phyloP scores from a whole-genome alignment of 179 eudicot species.

The Camellia oleifera region DNA sequence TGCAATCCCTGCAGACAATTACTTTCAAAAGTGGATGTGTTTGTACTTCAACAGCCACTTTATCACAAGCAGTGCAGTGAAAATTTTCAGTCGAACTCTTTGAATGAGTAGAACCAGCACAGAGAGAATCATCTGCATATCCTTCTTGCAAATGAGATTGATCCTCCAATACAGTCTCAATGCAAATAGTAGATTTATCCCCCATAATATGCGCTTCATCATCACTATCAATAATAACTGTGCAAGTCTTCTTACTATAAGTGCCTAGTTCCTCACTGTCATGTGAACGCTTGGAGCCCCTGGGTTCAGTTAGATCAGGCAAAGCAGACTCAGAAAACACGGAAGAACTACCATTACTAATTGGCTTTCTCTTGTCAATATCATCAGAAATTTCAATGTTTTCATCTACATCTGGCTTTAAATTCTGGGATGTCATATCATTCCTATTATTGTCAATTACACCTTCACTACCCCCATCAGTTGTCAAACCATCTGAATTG shows the following conservation, averaged over 20 bases:
- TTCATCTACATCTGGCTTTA: conserved; percentile 23
- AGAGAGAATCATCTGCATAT: conserved; percentile 22
- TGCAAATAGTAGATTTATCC: conserved; percentile 18
- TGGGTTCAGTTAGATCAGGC: conserved; percentile 29
- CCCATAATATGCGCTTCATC: conserved; percentile 28
- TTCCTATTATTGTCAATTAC: conserved; percentile 9
- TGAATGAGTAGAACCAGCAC: conserved; percentile 4
- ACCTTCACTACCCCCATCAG: conserved; percentile 19
- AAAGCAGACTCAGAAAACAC: conserved; percentile 24
- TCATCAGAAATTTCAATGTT: conserved; percentile 20
- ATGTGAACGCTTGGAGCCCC: conserved; percentile 48
- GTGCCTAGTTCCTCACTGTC: conserved; percentile 35
- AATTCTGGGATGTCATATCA: conserved; percentile 20
- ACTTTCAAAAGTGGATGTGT: conserved; percentile 72
- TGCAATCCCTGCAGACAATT: conserved; percentile 65
- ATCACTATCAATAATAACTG: conserved; percentile 31
- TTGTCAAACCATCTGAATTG: conserved; percentile 18
- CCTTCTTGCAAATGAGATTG: conserved; percentile 23
- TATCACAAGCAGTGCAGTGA: conserved; percentile 67
- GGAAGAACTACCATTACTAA: conserved; percentile 25
- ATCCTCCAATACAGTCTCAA: conserved; percentile 13
- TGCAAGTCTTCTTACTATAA: conserved; percentile 44
- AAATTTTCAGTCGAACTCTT: conserved; percentile 25
- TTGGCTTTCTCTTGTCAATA: conserved; percentile 18
- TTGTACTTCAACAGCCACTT: conserved; percentile 39